These are phyloP conservation scores for Rhinocladiella similis DNA, from an alignment of 2,329 filamentous ascomycete species.

Conservation along the genomic window DNA sequence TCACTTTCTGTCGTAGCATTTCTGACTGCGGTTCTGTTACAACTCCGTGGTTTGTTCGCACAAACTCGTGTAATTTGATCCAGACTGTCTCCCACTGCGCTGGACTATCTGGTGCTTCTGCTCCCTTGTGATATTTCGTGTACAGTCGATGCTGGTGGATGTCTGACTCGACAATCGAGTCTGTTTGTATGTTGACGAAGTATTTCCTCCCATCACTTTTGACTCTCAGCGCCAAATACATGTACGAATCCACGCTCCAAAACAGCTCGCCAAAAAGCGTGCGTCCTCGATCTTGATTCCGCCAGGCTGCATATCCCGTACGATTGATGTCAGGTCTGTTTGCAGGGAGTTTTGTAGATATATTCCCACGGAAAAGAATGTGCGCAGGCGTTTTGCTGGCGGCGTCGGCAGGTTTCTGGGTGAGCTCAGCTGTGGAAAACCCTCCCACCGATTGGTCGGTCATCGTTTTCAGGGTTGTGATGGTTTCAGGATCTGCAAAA, in stretches of 20 bases:
- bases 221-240: conserved; percentile 81
- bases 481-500: conserved; percentile 37
- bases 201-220: conserved; percentile 91
- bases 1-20: conserved; percentile 81
- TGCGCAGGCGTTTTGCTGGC: conserved; percentile 56
- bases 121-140: conserved; percentile 42
- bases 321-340: conserved; percentile 73
- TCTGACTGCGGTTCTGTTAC: conserved; percentile 92
- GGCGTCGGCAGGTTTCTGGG: conserved; percentile 58
- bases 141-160: conserved; percentile 90
- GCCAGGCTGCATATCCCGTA: conserved; percentile 86
- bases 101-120: conserved; percentile 48
- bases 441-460: conserved; percentile 85
- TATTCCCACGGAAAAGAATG: conserved; percentile 80
- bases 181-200: conserved; percentile 93
- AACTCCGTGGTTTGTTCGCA: conserved; percentile 88
- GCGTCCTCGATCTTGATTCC: conserved; percentile 72
- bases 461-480: conserved; percentile 68
- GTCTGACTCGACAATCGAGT: conserved; percentile 90
- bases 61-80: conserved; percentile 88
- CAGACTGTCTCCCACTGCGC: conserved; percentile 95
- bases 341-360: conserved; percentile 79
- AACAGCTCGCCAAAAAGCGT: conserved; percentile 83
- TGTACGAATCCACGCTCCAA: conserved; percentile 89
- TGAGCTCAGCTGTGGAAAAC: conserved; percentile 72